Conservation (phyloP, 2,329 filamentous ascomycete genomes). For the Fusarium nodosum region DNA sequence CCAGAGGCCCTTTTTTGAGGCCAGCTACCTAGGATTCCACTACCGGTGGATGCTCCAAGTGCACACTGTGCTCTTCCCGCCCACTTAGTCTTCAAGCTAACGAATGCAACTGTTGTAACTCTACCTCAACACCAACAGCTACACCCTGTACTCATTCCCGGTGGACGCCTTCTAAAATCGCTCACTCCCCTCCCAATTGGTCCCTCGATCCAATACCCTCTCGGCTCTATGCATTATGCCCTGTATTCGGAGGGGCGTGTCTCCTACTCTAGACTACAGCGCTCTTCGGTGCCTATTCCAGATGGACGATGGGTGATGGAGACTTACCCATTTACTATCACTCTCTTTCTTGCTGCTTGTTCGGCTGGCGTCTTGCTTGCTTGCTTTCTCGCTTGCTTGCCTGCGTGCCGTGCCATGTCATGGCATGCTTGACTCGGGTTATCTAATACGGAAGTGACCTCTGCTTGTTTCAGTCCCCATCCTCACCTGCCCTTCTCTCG, state of each 20-base stretch:
- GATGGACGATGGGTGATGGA: constrained; percentile 6
- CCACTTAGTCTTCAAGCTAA: constrained; percentile 28
- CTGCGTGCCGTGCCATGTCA: constrained; percentile 5
- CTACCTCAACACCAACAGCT: constrained; percentile 41
- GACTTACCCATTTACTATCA: constrained; percentile 22
- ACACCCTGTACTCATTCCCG: constrained; percentile 40
- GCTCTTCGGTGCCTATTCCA: constrained; percentile 23
- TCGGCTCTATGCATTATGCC: constrained; percentile 32
- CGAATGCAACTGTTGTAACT: constrained; percentile 36
- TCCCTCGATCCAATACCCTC: constrained; percentile 29
- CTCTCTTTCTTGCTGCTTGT: neutral
- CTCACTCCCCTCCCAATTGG: constrained; percentile 43
- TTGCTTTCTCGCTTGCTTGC: constrained; percentile 15
- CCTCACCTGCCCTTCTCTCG: neutral
- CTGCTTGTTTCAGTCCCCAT: constrained; percentile 19
- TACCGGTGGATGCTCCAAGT: constrained; percentile 23
- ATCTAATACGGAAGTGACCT: constrained; percentile 24
- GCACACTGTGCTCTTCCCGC: constrained; percentile 29
- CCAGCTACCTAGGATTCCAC: constrained; percentile 25
- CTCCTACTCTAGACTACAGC: neutral
- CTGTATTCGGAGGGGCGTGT: constrained; percentile 40
- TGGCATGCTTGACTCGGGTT: constrained; percentile 21
- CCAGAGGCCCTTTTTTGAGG: constrained; percentile 27
- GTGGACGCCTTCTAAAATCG: constrained; percentile 41
- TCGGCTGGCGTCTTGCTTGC: constrained; percentile 7